phyloP scores from a whole-genome alignment of 2,329 filamentous ascomycete species.

The Scedosporium dehoogii region DNA sequence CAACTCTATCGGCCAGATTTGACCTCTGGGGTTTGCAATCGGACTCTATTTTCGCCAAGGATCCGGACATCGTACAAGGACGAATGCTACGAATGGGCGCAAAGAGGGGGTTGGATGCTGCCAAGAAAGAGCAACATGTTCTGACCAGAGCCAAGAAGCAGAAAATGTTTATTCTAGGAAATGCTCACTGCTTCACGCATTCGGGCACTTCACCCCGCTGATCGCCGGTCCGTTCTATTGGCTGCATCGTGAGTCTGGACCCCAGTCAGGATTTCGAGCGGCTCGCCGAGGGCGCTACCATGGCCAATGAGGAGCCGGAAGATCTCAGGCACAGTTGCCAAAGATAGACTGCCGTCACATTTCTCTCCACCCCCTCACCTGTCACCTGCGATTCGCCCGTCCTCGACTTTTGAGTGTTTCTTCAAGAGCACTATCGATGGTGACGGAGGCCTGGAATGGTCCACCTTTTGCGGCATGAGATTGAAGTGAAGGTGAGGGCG shows the following conservation, averaged over 20 bases:
- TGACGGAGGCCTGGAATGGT: background rate
- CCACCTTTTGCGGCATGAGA: background rate
- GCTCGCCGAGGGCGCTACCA: background rate
- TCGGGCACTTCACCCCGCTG: background rate
- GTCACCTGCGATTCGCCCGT: slow-evolving; percentile 2
- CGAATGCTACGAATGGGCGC: no score
- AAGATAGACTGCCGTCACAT: slow-evolving; percentile 5
- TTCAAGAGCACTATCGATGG: background rate
- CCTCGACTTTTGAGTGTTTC: background rate
- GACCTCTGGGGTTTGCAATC: background rate
- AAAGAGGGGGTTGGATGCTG: no score
- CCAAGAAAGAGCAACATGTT: background rate
- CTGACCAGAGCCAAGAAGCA: background rate
- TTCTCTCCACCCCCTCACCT: background rate
- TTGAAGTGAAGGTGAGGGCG: background rate
- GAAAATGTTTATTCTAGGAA: background rate
- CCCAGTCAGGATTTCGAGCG: background rate
- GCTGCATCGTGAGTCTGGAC: background rate
- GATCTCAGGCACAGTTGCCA: background rate
- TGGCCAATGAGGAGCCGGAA: slow-evolving; percentile 1
- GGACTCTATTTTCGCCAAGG: background rate
- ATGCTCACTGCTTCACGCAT: background rate
- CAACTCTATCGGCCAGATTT: no score
- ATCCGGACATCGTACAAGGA: background rate
- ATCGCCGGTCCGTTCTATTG: background rate